These are phyloP conservation scores for Naumovozyma dairenensis DNA, from an alignment of 805 yeast species.

Conservation along the genomic window DNA sequence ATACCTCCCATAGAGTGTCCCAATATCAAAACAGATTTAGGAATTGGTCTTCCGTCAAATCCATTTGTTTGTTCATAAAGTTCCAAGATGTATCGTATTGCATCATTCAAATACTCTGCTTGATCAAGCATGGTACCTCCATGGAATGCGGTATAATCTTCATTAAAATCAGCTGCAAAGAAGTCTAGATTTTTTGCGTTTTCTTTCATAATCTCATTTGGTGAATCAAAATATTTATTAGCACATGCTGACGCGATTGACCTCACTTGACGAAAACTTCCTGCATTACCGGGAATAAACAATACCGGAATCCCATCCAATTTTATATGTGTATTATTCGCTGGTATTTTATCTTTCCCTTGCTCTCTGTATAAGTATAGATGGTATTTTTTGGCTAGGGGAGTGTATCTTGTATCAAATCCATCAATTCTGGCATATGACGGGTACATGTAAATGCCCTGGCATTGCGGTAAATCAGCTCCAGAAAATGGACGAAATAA, in stretches of 20 bases:
- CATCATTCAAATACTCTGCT: slow-evolving; percentile 87
- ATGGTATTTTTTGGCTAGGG: slow-evolving; percentile 54
- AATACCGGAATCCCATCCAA: slow-evolving; percentile 75
- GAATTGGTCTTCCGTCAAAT: slow-evolving; percentile 24
- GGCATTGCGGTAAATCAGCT: slow-evolving; percentile 47
- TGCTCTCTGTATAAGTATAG: slow-evolving; percentile 81
- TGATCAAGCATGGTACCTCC: slow-evolving; percentile 90
- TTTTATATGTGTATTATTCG: slow-evolving; percentile 28
- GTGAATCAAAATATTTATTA: slow-evolving; percentile 36
- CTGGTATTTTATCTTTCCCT: slow-evolving; percentile 50
- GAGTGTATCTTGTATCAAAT: slow-evolving; percentile 67
- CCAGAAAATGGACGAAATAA: slow-evolving; percentile 27
- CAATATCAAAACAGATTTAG: slow-evolving; percentile 63
- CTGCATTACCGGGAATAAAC: slow-evolving; percentile 97
- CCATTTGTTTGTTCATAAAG: slow-evolving; percentile 38
- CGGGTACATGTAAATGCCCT: slow-evolving; percentile 71
- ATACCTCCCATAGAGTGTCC: slow-evolving; percentile 99
- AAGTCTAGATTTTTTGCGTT: slow-evolving; percentile 54
- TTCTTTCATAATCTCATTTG: slow-evolving; percentile 17
- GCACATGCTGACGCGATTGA: slow-evolving; percentile 84
- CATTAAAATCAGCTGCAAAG: slow-evolving; percentile 88
- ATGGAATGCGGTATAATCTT: slow-evolving; percentile 92
- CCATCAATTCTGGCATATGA: slow-evolving; percentile 67
- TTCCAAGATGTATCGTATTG: slow-evolving; percentile 62
- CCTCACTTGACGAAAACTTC: slow-evolving; percentile 80